A percentile compares a stretch with the other conserved stretches of the same genome.
Evolutionary conservation across 2,329 filamentous ascomycete species (phyloP).

Genomic region (Pseudogymnoascus verrucosus): DNA sequence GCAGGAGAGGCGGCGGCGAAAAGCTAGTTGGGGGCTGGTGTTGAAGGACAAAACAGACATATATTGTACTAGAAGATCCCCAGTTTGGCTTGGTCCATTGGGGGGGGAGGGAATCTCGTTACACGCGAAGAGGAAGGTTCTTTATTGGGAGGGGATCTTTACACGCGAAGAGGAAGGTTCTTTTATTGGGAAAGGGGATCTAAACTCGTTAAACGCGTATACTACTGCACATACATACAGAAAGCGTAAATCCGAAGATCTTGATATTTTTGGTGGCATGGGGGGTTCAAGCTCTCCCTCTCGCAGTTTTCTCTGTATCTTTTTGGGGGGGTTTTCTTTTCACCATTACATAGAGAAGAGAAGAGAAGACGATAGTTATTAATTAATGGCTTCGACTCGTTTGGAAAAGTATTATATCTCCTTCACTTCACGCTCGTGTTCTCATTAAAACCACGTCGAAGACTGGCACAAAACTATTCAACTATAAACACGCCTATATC

Average conservation of each 20-base stretch:
- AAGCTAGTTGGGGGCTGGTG: background rate
- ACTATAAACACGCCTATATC: background rate
- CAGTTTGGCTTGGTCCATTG: background rate
- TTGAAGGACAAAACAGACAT: background rate
- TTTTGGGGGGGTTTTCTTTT: background rate
- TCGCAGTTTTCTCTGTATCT: background rate
- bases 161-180: slow-evolving; percentile 3
- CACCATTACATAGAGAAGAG: background rate
- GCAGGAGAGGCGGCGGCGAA: background rate
- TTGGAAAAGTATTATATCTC: background rate
- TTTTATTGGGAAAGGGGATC: background rate
- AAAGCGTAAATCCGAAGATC: slow-evolving; percentile 6
- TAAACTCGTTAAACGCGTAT: slow-evolving; percentile 2
- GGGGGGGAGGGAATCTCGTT: background rate
- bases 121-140: background rate
- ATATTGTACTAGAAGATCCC: background rate
- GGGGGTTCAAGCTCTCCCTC: background rate
- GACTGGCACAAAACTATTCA: background rate
- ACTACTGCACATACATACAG: background rate
- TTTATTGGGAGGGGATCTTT: background rate
- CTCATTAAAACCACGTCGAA: background rate
- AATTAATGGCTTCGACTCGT: slow-evolving; percentile 1
- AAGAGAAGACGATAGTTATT: background rate
- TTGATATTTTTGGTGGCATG: slow-evolving; percentile 4
- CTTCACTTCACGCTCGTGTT: background rate